Evolutionary conservation across 768 basidiomycete genomes (phyloP), one percentile per base, ranked within the genome.

Genomic region (Lactarius akahatsu): DNA sequence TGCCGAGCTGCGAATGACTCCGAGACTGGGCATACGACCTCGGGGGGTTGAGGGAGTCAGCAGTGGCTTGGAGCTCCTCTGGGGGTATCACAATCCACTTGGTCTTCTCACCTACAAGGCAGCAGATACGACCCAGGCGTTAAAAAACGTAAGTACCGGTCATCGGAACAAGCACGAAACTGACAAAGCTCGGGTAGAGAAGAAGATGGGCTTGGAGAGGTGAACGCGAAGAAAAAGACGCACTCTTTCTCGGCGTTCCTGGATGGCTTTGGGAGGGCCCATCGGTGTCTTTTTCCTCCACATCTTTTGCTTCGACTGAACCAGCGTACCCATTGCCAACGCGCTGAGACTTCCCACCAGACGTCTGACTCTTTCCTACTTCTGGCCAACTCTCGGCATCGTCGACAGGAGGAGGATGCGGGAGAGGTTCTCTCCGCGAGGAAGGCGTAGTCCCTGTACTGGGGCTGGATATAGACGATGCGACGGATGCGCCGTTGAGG

Each of bases 41-140:
- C 32, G 71, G 59, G 2, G 69, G 50, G 16, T 73, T 74, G 2
- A 71, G 69, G 8, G 80, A 79, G 67, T 86, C 83, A 13, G 81
- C 79, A 18, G 84, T 80, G 7, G 83, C 84, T 70, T 83, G 83
- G 18, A 86, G 77, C 70, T 87, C 86, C 61, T 80, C 76, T 0
- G 83, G 76, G 2, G 86, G 85, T 52, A 87, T 84, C n/a, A 80
- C 78, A 0, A 82, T 80, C 86, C 86, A 87, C 76, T 86, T 87
- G 6, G 81, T 75, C 76, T 85, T 86, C 74, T 85, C 85, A 69
- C 77, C 83, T 82, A 65, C 65, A 62, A 59, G 66, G 9, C 13
- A 52, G 50, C 50, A 52, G 50, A 26, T 15, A 63, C 11, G 26
- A 61, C 38, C 47, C 45, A 55, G 56, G 62, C 41, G 61, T 16